Conservation (phyloP, 441 rosid genomes). For the Croton laevigatus region DNA sequence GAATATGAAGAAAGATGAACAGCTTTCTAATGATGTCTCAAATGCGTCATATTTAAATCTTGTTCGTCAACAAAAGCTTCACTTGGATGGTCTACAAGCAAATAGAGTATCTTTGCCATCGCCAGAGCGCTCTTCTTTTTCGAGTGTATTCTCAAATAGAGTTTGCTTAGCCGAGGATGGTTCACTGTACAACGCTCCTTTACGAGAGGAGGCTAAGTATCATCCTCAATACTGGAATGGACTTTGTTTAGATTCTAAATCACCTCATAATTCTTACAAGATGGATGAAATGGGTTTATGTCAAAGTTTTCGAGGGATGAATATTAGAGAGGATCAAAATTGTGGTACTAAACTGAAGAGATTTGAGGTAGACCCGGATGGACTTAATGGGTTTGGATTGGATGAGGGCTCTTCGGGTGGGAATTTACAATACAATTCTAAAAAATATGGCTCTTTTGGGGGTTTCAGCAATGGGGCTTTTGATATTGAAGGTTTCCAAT, state of each 20-base stretch:
- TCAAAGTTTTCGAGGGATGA: conserved; percentile 40
- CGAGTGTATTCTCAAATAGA: conserved; percentile 35
- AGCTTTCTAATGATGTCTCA: conserved; percentile 20
- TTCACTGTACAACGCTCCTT: conserved; percentile 16
- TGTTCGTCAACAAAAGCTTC: conserved; percentile 20
- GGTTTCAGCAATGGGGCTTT: conserved; percentile 25
- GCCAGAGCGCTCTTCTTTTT: conserved; percentile 35
- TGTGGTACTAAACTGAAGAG: conserved; percentile 32
- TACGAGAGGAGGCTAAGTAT: conserved; percentile 22
- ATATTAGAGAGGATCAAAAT: conserved; percentile 38
- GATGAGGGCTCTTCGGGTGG: conserved; percentile 25
- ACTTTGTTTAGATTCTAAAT: conserved; percentile 29
- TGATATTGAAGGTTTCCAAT: conserved; percentile 30
- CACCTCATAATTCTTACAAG: conserved; percentile 21
- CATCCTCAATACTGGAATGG: conserved; percentile 30
- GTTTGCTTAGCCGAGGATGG: conserved; percentile 33
- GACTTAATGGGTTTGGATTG: conserved; percentile 21
- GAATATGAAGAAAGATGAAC: conserved; percentile 25
- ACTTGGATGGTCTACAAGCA: conserved; percentile 24
- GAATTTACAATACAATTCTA: conserved; percentile 18
- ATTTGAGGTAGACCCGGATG: conserved; percentile 33
- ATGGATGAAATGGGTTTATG: conserved; percentile 40
- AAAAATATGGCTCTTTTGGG: conserved; percentile 24
- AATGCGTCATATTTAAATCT: conserved; percentile 23
- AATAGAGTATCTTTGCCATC: conserved; percentile 28